Percentiles rank a stretch among this genome's conserved stretches.
phyloP scores from a whole-genome alignment of 164 flowering plant genomes.

The Annona squamosa region DNA sequence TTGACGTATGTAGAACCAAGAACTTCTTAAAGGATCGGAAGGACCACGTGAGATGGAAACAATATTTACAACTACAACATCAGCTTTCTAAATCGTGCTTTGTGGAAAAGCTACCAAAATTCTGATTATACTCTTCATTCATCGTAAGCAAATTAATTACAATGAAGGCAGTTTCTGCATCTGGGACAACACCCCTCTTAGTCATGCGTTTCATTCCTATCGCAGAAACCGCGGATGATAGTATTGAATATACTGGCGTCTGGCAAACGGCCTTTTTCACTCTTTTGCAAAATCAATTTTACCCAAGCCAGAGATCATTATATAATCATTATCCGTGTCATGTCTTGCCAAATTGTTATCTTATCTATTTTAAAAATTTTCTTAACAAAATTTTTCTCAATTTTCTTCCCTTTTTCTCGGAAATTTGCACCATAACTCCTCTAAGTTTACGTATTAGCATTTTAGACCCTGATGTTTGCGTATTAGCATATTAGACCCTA shows the following conservation, averaged over 20 bases:
- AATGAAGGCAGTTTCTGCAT: slow-evolving; percentile 30
- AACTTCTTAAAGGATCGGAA: neutral
- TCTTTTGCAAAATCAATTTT: neutral
- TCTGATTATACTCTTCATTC: slow-evolving; percentile 17
- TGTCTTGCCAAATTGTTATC: too few relatives aligned
- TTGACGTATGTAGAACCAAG: neutral
- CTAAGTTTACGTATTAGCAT: too few relatives aligned
- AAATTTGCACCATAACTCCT: too few relatives aligned
- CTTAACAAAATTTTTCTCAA: too few relatives aligned
- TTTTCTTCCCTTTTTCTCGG: too few relatives aligned
- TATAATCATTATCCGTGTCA: neutral
- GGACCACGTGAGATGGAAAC: neutral
- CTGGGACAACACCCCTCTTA: slow-evolving; percentile 29
- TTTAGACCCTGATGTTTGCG: too few relatives aligned
- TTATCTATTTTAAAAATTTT: too few relatives aligned
- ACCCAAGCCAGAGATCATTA: neutral
- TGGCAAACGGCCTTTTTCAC: slow-evolving; percentile 36
- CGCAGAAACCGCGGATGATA: slow-evolving; percentile 31
- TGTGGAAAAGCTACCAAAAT: slow-evolving; percentile 22
- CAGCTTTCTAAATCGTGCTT: neutral
- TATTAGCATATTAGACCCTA: too few relatives aligned
- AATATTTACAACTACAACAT: neutral
- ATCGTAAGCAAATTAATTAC: slow-evolving; percentile 32
- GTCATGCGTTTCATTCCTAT: slow-evolving; percentile 31
- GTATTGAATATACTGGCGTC: slow-evolving; percentile 32